Conservation (phyloP, 2,329 filamentous ascomycete species). For the Aureobasidium sp. region DNA sequence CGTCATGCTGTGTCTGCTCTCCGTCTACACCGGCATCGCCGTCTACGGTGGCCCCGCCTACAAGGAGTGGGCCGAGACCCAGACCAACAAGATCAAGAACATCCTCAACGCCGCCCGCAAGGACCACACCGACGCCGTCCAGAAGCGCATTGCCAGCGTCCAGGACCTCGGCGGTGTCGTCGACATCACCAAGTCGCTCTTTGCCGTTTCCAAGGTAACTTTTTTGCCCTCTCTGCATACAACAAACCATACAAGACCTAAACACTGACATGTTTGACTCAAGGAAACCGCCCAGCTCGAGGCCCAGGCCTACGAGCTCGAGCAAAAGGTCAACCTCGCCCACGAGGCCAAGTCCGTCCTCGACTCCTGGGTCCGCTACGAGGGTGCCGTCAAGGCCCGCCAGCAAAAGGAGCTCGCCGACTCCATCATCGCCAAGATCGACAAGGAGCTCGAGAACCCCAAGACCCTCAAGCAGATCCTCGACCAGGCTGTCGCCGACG, state of each 20-base stretch:
- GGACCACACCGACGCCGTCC: constrained; percentile 93
- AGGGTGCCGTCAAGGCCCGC: constrained; percentile 96
- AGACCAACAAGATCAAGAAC: constrained; percentile 86
- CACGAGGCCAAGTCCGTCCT: constrained; percentile 91
- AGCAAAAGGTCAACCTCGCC: constrained; percentile 90
- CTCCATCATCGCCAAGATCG: constrained; percentile 90
- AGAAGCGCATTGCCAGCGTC: constrained; percentile 88
- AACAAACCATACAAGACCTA: neutral
- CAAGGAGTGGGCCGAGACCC: constrained; percentile 81
- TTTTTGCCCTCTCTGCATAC: neutral
- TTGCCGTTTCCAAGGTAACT: constrained; percentile 91
- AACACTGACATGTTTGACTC: constrained; percentile 17
- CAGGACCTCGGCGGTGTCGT: constrained; percentile 91
- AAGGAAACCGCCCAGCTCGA: constrained; percentile 96
- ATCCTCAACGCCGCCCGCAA: constrained; percentile 90
- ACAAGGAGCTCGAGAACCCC: constrained; percentile 97
- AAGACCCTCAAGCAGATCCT: constrained; percentile 96
- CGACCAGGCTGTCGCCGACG: constrained; percentile 89
- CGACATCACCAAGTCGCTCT: constrained; percentile 93
- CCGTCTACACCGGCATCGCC: constrained; percentile 85
- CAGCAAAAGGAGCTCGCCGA: constrained; percentile 96
- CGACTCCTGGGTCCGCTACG: constrained; percentile 98
- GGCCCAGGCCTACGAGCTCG: constrained; percentile 91
- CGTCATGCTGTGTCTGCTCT: constrained; percentile 84
- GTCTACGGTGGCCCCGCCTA: constrained; percentile 92